phyloP scores from a whole-genome alignment of 805 yeast genomes.

The Wickerhamiella parazyma region DNA sequence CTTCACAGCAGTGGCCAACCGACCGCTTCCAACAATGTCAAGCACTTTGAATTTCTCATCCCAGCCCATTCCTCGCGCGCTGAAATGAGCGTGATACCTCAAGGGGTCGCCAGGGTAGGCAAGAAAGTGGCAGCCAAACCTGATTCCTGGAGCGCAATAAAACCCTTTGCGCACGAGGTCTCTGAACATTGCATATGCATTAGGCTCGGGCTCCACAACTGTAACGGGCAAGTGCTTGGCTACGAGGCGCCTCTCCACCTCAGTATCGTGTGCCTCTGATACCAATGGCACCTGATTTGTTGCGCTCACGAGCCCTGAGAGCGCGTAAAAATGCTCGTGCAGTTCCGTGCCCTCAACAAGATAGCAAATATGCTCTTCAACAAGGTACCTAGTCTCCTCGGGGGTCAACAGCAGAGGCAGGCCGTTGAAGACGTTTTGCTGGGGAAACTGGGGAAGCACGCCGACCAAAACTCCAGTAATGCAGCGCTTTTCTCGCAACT shows the following conservation, averaged over 20 bases:
- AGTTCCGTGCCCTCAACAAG: slow-evolving; percentile 32
- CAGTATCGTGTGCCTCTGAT: neutral
- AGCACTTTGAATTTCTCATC: slow-evolving; percentile 42
- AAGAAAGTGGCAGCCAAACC: slow-evolving; percentile 81
- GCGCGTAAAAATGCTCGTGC: slow-evolving; percentile 12
- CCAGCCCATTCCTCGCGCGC: slow-evolving; percentile 40
- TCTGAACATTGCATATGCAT: slow-evolving; percentile 28
- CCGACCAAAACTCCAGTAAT: slow-evolving; percentile 72
- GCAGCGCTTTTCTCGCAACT: slow-evolving; percentile 42
- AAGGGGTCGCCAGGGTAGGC: slow-evolving; percentile 94
- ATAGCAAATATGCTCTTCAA: slow-evolving; percentile 31
- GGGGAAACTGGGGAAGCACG: slow-evolving; percentile 80
- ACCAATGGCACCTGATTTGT: neutral
- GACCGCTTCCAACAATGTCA: slow-evolving; percentile 67
- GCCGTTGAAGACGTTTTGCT: slow-evolving; percentile 79
- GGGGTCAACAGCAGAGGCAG: slow-evolving; percentile 60
- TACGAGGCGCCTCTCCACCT: slow-evolving; percentile 2
- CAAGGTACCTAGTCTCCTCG: slow-evolving; percentile 63
- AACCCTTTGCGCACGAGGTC: slow-evolving; percentile 34
- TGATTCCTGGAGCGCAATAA: slow-evolving; percentile 65
- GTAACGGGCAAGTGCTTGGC: slow-evolving; percentile 3
- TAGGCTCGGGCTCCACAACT: slow-evolving; percentile 8
- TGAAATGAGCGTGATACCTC: slow-evolving; percentile 75
- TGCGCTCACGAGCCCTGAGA: neutral
- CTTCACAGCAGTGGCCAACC: slow-evolving; percentile 86